phyloP scores from a whole-genome alignment of 208 protist species.

The Wallacemonas collosoma region DNA sequence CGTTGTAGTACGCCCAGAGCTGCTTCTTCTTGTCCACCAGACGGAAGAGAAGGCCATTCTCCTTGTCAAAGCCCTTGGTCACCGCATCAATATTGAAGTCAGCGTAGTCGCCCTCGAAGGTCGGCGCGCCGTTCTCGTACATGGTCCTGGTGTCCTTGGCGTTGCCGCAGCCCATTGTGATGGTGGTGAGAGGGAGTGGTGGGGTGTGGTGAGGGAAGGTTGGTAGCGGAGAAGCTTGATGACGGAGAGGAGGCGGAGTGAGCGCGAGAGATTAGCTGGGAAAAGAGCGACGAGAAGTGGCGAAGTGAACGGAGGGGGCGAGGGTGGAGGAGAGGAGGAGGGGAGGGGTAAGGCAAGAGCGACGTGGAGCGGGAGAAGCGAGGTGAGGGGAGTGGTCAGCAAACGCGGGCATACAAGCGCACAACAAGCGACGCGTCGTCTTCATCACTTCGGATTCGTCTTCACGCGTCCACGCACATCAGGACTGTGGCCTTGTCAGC shows the following conservation, averaged over 20 bases:
- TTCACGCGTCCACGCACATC: too few relatives aligned
- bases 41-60: conserved; percentile 79
- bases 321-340: neutral
- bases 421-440: too few relatives aligned
- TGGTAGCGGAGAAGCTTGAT: conserved; percentile 26
- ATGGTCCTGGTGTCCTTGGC: conserved; percentile 15
- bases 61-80: conserved; percentile 57
- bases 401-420: too few relatives aligned
- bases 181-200: neutral
- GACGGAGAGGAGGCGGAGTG: neutral
- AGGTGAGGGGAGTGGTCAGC: too few relatives aligned
- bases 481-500: too few relatives aligned
- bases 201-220: neutral
- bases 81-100: conserved; percentile 31
- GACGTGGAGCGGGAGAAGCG: neutral
- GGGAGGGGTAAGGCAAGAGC: neutral
- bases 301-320: neutral
- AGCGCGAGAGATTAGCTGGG: neutral
- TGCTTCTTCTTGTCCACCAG: conserved; percentile 49
- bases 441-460: too few relatives aligned
- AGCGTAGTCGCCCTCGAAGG: conserved; percentile 31
- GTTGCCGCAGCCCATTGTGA: conserved; percentile 48
- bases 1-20: conserved; percentile 82
- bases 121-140: conserved; percentile 49
- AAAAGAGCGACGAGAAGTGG: neutral